phyloP scores from a whole-genome alignment of 2,329 filamentous ascomycete species.

The Dendryphion nanum region DNA sequence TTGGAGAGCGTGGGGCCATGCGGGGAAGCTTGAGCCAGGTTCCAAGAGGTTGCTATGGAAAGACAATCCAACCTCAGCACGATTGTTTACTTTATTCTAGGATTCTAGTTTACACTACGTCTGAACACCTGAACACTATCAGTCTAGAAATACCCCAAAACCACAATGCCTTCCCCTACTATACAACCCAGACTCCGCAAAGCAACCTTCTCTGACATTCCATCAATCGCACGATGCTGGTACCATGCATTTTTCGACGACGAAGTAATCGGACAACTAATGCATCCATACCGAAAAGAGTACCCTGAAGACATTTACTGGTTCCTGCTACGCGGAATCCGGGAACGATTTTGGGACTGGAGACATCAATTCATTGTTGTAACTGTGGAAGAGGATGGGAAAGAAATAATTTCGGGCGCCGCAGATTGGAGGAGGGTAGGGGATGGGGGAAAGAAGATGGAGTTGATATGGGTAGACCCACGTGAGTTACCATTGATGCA shows the following conservation, averaged over 20 bases:
- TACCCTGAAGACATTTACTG: constrained; percentile 29
- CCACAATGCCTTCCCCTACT: too few species aligned
- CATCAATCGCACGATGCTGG: constrained; percentile 22
- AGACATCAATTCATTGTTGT: constrained; percentile 25
- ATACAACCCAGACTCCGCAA: constrained; percentile 7
- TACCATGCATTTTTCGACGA: constrained; percentile 30
- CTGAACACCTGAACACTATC: too few species aligned
- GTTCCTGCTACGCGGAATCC: constrained; percentile 23
- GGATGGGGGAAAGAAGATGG: constrained; percentile 13
- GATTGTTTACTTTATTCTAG: too few species aligned
- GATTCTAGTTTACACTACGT: too few species aligned
- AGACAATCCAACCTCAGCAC: too few species aligned
- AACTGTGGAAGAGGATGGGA: constrained; percentile 4
- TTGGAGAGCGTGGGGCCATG: too few species aligned
- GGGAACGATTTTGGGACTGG: constrained; percentile 30
- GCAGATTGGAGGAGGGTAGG: constrained; percentile 30
- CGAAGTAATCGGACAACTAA: constrained; percentile 29
- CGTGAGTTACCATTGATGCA: constrained; percentile 11
- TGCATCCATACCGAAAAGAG: constrained; percentile 29
- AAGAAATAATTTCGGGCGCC: constrained; percentile 21
- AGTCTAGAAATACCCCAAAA: too few species aligned
- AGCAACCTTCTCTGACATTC: constrained; percentile 17
- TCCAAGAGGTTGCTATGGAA: too few species aligned
- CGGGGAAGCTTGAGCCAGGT: too few species aligned
- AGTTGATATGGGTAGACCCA: constrained; percentile 17